Base-by-base conservation (phyloP, 306 rosid species). In the Sesbania bispinosa region DNA sequence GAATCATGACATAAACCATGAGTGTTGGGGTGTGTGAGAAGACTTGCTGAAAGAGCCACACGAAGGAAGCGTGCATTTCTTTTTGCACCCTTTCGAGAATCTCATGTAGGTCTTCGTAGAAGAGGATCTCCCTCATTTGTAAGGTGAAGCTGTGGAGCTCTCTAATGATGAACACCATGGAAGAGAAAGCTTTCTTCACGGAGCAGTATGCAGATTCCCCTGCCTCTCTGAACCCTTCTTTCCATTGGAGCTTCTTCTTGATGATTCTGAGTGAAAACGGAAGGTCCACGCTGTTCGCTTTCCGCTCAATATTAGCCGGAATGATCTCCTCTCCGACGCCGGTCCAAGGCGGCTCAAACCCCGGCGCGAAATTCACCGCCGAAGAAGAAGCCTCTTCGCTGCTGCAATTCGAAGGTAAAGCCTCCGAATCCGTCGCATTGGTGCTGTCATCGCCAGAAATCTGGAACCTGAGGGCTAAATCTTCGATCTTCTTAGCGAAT, bases 21-120 rank as follows among this genome's bases (percentile, higher is more conserved):
- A 95, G 79, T 0, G 96, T 92, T 1, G 99, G 99, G 0, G 99
- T 95, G 13, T 81, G 96, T 16, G 99, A 95, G 62, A 95, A 92
- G 4, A 95, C 90, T 62, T 89, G 99, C 43, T 92, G 97, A 30
- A 95, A 95, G 0, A 95, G 67, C 99, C 99, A 95, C 1, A 95
- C 99, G 15, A 95, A 95, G 0, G 99, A 95, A 6, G 97, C 96
- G 42, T 92, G 96, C 85, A 88, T 88, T 83, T 95, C 99, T 48
- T 68, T 79, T 58, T 95, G 97, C 0, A 95, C 99, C 0, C 96
- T 78, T 11, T 72, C 55, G 6, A 95, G 85, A 71, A 95, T 77
- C 4, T 83, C 94, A 73, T 89, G 96, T 2, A 95, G 82, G 64
- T 95, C 96, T 70, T 89, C 89, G 80, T 64, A 91, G 55, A 57